phyloP scores from a whole-genome alignment of 192 early-diverging fungal species.

The Coemansia sp. region DNA sequence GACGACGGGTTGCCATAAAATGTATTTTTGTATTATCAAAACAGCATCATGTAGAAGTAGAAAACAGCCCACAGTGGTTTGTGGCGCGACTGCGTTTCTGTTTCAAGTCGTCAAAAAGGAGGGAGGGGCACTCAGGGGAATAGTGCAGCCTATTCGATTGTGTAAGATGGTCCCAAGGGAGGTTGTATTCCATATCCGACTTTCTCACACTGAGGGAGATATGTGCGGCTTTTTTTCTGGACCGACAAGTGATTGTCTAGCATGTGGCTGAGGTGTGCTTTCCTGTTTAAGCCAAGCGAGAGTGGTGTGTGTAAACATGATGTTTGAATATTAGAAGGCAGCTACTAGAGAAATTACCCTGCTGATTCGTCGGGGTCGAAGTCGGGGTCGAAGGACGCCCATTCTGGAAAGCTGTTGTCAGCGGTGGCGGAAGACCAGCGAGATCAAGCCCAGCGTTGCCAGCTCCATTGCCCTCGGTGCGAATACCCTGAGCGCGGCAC shows the following conservation, averaged over 20 bases:
- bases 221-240: neutral
- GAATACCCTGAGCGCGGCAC: slow-evolving; percentile 61
- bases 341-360: neutral
- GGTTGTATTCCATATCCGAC: neutral
- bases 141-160: slow-evolving; percentile 2
- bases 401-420: neutral
- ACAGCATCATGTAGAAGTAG: neutral
- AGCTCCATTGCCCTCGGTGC: slow-evolving; percentile 68
- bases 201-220: neutral
- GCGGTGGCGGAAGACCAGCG: slow-evolving; percentile 48
- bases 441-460: slow-evolving; percentile 71
- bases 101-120: neutral
- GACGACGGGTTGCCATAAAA: neutral
- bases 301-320: neutral
- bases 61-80: neutral
- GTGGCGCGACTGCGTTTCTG: neutral
- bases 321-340: neutral
- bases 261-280: neutral
- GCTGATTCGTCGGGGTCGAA: neutral
- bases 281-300: neutral
- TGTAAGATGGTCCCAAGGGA: neutral
- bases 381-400: too few species aligned
- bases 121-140: neutral
- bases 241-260: neutral
- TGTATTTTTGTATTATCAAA: neutral